Evolutionary conservation across 108 stramenopile species (phyloP).

Genomic region (Skeletonema grethae): DNA sequence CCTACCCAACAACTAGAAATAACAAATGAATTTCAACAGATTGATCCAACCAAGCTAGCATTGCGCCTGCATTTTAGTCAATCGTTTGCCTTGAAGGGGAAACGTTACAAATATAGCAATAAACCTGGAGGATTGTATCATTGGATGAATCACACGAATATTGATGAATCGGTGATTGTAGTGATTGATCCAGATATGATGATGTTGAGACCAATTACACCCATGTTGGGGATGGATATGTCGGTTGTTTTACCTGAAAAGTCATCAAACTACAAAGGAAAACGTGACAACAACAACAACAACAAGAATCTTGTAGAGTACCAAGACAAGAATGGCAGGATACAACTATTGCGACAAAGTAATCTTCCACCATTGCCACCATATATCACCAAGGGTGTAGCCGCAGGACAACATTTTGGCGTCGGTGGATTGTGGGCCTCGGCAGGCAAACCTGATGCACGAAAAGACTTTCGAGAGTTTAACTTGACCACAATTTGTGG

Average conservation of each 20-base stretch:
- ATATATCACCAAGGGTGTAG: conserved; percentile 17
- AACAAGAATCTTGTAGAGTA: conserved; percentile 18
- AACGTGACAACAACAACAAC: conserved; percentile 16
- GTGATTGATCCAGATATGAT: conserved; percentile 87
- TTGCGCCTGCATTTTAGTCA: conserved; percentile 79
- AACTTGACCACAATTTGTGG: conserved; percentile 52
- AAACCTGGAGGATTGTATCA: conserved; percentile 89
- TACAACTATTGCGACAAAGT: conserved; percentile 19
- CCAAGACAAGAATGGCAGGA: conserved; percentile 18
- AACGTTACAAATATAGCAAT: conserved; percentile 86
- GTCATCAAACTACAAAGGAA: neutral
- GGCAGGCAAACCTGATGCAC: conserved; percentile 24
- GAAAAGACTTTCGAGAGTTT: conserved; percentile 48
- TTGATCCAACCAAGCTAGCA: conserved; percentile 24
- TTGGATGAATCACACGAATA: conserved; percentile 67
- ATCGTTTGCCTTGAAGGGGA: conserved; percentile 34
- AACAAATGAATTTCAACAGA: conserved; percentile 22
- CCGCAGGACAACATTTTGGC: conserved; percentile 48
- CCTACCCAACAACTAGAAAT: conserved; percentile 28
- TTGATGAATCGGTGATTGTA: conserved; percentile 64
- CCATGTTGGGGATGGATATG: conserved; percentile 39
- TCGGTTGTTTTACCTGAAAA: neutral
- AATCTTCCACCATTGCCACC: conserved; percentile 27
- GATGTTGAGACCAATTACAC: conserved; percentile 70
- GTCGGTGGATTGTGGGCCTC: conserved; percentile 38